Evolutionary conservation across 164 flowering plant genomes (phyloP), one percentile per base, ranked within the genome.

Genomic region (Stephania japonica): DNA sequence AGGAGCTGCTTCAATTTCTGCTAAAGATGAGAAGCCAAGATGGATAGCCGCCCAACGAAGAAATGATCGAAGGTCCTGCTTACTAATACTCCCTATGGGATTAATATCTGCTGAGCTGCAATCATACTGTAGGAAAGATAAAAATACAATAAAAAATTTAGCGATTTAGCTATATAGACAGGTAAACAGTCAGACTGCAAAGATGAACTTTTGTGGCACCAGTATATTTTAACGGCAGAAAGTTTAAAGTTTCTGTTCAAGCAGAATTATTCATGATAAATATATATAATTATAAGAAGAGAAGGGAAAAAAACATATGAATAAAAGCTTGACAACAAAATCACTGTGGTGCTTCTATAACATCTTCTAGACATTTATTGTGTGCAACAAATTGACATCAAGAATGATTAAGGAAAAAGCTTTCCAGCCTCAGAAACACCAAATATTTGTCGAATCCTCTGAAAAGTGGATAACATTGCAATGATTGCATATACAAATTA

Each of bases 71-170:
- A 95, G 87, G 83, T 95, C 99, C 78, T 85, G 88, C 85, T 95
- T 95, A 77, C 97, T 95, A 42, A 95, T 86, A 80, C 99, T 89
- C 75, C 99, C 99, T 38, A 95, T 95, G 42, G 99, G 99, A 87
- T 95, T 95, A 75, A 95, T 91, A 79, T 95, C 98, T 70, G 98
- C 99, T 26, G 99, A 86, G 83, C 99, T 95, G 84, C 99, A 95
- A 81, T 91, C 99, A 76, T 95, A 95, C 99, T 91, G 87, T n/a
- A 25, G 66, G 71, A 74, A 73, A 61, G 68, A 65, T 6, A 25
- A 2, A 65, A 71, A 32, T 32, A 32, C 38, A 32, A 32, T 32
- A 2, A 32, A 32, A 0, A 4, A 32, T 32, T 32, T 32, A 32
- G 38, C 38, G 38, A 32, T 32, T 32, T 32, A 32, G 38, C 38